phyloP scores from a whole-genome alignment of 192 early-diverging fungal genomes.

The Backusella morwellensis region DNA sequence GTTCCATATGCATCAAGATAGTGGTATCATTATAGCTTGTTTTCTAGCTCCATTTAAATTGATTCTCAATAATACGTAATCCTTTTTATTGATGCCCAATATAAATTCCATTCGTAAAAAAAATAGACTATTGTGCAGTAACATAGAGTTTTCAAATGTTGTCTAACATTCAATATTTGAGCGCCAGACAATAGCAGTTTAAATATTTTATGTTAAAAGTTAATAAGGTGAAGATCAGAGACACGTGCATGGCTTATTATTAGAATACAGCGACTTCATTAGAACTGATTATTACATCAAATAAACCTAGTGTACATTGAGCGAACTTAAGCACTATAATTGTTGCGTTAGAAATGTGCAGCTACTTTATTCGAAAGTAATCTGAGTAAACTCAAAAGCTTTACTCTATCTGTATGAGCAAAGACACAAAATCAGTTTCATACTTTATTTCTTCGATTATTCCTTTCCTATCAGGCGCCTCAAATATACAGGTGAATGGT shows the following conservation, averaged over 20 bases:
- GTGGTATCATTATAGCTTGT: not conserved
- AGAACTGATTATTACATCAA: not conserved
- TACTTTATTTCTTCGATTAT: not conserved
- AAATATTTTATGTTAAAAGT: not conserved
- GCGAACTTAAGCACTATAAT: not conserved
- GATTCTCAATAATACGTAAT: not conserved
- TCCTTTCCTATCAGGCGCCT: not conserved
- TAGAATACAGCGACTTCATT: not conserved
- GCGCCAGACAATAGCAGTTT: not conserved
- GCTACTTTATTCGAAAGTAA: too few species aligned
- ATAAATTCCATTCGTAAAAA: not conserved
- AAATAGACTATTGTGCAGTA: not conserved
- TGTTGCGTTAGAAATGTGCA: too few species aligned
- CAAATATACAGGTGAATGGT: not conserved
- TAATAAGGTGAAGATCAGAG: not conserved
- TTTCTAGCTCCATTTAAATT: conserved; percentile 4
- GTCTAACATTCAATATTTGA: not conserved
- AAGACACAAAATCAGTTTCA: not conserved
- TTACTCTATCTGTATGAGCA: too few species aligned
- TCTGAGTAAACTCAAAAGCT: too few species aligned
- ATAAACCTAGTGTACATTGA: not conserved
- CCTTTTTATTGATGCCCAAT: not conserved
- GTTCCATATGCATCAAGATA: not conserved
- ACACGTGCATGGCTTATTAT: not conserved
- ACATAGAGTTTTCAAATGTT: not conserved